Evolutionary conservation across 148 eudicot genomes (phyloP).

Genomic region (Amaranthus cruentus): DNA sequence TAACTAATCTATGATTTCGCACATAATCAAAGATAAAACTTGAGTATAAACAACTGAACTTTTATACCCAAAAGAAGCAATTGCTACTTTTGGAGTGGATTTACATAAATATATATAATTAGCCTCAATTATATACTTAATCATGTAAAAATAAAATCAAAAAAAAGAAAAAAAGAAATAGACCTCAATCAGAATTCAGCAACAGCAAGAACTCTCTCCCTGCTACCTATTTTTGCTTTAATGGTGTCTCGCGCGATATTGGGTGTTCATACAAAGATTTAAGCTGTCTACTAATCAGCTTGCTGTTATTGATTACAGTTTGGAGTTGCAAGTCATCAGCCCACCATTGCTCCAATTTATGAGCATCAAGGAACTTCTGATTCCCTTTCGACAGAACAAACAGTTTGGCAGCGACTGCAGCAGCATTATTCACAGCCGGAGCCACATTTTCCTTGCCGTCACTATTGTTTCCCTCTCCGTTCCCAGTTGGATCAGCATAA

Average conservation of each 20-base stretch:
- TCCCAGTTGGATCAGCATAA: conserved; percentile 51
- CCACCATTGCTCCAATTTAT: conserved; percentile 94
- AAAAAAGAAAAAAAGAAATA: background rate
- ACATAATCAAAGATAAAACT: too few species aligned
- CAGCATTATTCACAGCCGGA: conserved; percentile 25
- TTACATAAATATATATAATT: too few species aligned
- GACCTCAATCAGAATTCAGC: background rate
- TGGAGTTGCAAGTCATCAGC: conserved; percentile 81
- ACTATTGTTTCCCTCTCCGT: conserved; percentile 6
- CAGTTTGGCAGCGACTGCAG: conserved; percentile 47
- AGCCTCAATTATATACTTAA: too few species aligned
- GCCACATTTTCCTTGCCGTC: conserved; percentile 48
- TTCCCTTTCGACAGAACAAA: conserved; percentile 81
- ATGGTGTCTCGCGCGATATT: conserved; percentile 21
- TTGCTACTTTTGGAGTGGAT: too few species aligned
- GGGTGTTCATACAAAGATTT: conserved; percentile 69
- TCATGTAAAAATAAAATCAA: background rate
- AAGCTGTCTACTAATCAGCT: conserved; percentile 68
- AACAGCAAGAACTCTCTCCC: background rate
- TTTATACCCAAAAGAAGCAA: too few species aligned
- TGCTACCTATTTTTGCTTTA: conserved; percentile 26
- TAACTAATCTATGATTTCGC: too few species aligned
- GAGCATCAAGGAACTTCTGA: conserved; percentile 88
- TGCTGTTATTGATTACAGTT: conserved; percentile 64
- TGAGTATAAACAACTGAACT: too few species aligned